A percentile compares a stretch with the other conserved stretches of the same genome.
Conservation (phyloP, 2,329 filamentous ascomycete species). For the Cladophialophora carrionii region DNA sequence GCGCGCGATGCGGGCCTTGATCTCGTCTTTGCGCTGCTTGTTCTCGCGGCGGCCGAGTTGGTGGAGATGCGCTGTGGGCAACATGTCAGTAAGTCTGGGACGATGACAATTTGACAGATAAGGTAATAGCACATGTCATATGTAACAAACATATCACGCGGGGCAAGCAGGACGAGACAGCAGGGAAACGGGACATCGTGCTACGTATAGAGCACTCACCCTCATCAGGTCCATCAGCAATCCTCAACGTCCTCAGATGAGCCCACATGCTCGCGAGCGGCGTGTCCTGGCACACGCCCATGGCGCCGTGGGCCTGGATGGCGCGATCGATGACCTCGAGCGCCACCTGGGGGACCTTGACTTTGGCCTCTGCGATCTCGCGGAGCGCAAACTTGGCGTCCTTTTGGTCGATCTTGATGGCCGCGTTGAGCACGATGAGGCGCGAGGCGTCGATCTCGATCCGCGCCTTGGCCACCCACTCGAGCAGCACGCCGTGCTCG, state of each 20-base stretch:
- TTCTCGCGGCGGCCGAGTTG: slow-evolving; percentile 61
- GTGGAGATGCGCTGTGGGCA: slow-evolving; percentile 68
- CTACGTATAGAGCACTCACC: slow-evolving; percentile 43
- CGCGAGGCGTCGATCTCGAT: slow-evolving; percentile 93
- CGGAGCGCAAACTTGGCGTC: slow-evolving; percentile 87
- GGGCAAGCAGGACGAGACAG: slow-evolving; percentile 74
- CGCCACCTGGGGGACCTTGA: slow-evolving; percentile 79
- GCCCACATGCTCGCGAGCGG: slow-evolving; percentile 72
- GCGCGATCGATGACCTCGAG: slow-evolving; percentile 93
- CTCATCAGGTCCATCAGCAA: slow-evolving; percentile 95
- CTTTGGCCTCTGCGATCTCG: slow-evolving; percentile 94
- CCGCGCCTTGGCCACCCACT: slow-evolving; percentile 89
- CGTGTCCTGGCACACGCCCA: slow-evolving; percentile 91
- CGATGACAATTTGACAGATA: no score
- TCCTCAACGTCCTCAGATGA: slow-evolving; percentile 82
- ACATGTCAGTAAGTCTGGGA: slow-evolving; percentile 1
- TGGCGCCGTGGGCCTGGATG: slow-evolving; percentile 87
- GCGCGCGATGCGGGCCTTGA: slow-evolving; percentile 22
- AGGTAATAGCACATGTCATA: no score
- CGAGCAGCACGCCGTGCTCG: slow-evolving; percentile 91
- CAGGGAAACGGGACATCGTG: slow-evolving; percentile 62
- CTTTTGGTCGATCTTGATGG: slow-evolving; percentile 87
- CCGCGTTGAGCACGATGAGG: slow-evolving; percentile 88
- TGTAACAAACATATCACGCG: background rate
- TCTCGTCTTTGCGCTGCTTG: slow-evolving; percentile 36